Evolutionary conservation across 1,139 yeast species (phyloP).

Genomic region (Hanseniaspora gamundiae): DNA sequence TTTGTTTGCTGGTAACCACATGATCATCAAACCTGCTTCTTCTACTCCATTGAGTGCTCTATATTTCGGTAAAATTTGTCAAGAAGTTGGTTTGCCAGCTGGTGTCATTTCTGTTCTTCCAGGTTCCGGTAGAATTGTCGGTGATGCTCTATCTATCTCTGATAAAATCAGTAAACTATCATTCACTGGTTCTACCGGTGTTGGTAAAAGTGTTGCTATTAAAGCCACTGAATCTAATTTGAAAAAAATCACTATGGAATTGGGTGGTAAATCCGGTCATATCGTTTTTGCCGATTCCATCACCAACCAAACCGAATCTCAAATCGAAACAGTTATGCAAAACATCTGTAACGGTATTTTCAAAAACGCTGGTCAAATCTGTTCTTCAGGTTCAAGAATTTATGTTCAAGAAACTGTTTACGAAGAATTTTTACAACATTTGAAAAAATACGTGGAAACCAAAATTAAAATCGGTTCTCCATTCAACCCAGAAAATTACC

Average conservation of each 20-base stretch:
- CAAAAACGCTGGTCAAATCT: slow-evolving; percentile 78
- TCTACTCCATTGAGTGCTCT: slow-evolving; percentile 70
- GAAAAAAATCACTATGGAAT: slow-evolving; percentile 72
- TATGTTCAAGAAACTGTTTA: slow-evolving; percentile 66
- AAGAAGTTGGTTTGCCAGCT: slow-evolving; percentile 66
- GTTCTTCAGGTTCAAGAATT: slow-evolving; percentile 78
- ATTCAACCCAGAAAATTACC: slow-evolving; percentile 49
- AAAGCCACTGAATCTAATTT: slow-evolving; percentile 54
- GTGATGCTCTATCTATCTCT: slow-evolving; percentile 59
- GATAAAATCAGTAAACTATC: slow-evolving; percentile 66
- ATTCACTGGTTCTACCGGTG: slow-evolving; percentile 72
- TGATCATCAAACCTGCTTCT: slow-evolving; percentile 66
- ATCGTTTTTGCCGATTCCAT: slow-evolving; percentile 58
- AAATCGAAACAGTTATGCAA: slow-evolving; percentile 49
- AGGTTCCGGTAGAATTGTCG: slow-evolving; percentile 65
- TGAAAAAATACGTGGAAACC: slow-evolving; percentile 42
- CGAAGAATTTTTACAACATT: slow-evolving; percentile 47
- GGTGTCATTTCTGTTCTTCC: slow-evolving; percentile 71
- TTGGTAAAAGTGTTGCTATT: slow-evolving; percentile 61
- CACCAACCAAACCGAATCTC: slow-evolving; percentile 12
- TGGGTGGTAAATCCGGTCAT: slow-evolving; percentile 81
- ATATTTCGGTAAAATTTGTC: slow-evolving; percentile 46
- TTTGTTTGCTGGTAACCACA: slow-evolving; percentile 66
- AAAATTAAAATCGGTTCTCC: slow-evolving; percentile 60
- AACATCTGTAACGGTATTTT: slow-evolving; percentile 50